Conservation (phyloP, 257 asterid genomes). For the Scutellaria minor region DNA sequence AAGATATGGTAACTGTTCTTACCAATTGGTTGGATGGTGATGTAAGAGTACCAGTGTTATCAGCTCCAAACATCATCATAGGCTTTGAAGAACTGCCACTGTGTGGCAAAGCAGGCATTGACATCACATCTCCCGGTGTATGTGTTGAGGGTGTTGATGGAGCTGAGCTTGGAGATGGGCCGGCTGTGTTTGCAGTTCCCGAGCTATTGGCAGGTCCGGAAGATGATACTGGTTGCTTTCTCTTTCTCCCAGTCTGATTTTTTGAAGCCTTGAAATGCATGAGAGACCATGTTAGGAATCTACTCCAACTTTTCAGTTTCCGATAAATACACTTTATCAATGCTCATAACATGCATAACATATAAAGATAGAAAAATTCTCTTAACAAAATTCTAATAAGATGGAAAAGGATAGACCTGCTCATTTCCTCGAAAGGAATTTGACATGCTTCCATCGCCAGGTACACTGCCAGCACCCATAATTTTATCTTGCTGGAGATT, state of each 20-base stretch:
- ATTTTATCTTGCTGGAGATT: conserved; percentile 84
- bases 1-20: conserved; percentile 34
- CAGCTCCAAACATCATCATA: conserved; percentile 80
- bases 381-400: background rate
- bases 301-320: conserved; percentile 6
- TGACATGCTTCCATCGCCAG: conserved; percentile 90
- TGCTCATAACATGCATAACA: background rate
- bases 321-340: background rate
- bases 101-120: conserved; percentile 86
- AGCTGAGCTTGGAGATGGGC: conserved; percentile 99
- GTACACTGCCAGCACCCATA: conserved; percentile 65
- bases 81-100: conserved; percentile 87
- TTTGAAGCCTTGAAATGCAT: conserved; percentile 77
- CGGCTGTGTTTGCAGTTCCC: conserved; percentile 97
- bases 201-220: conserved; percentile 99
- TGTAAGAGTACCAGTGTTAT: conserved; percentile 79
- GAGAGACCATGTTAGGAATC: conserved; percentile 51
- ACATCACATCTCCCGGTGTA: conserved; percentile 93
- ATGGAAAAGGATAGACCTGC: conserved; percentile 70
- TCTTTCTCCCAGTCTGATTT: conserved; percentile 90
- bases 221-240: conserved; percentile 89
- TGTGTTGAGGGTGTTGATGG: conserved; percentile 99
- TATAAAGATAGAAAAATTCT: background rate
- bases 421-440: conserved; percentile 87
- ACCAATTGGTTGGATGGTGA: conserved; percentile 96